These are phyloP conservation scores for Ophiocordyceps camponoti-floridani DNA, from an alignment of 2,329 filamentous ascomycete species.

Conservation along the genomic window DNA sequence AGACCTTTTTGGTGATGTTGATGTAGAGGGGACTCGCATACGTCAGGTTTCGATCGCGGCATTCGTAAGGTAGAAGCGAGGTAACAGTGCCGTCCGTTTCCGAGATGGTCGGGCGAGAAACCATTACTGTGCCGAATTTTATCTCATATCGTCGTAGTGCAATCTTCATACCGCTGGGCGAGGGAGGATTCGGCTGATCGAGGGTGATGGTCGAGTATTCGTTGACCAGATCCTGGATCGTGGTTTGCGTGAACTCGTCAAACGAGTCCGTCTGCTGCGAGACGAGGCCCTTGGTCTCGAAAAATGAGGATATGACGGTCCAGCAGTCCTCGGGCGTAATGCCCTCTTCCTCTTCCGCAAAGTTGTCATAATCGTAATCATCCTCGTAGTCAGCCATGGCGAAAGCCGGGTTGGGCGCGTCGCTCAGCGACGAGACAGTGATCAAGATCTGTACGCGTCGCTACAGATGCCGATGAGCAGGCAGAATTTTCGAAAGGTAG, in stretches of 20 bases:
- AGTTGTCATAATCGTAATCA: conserved; percentile 48
- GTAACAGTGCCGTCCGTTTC: conserved; percentile 83
- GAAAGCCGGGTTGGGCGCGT: not conserved
- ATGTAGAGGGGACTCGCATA: conserved; percentile 87
- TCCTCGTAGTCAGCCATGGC: conserved; percentile 39
- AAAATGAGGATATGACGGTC: conserved; percentile 94
- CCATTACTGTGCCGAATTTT: conserved; percentile 77
- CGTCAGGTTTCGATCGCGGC: conserved; percentile 84
- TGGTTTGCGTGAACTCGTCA: conserved; percentile 88
- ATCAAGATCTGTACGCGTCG: too few species aligned
- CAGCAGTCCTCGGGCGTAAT: conserved; percentile 98
- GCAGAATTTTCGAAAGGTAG: too few species aligned
- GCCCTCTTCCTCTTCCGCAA: conserved; percentile 45
- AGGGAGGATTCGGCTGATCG: conserved; percentile 73
- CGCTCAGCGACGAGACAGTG: too few species aligned
- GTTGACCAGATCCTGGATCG: conserved; percentile 84
- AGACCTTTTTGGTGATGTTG: conserved; percentile 70
- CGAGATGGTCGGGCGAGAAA: conserved; percentile 78
- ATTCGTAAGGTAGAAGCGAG: conserved; percentile 82
- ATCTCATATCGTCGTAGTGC: conserved; percentile 86
- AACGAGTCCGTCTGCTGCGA: conserved; percentile 98
- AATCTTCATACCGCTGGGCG: conserved; percentile 59
- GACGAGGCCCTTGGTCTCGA: conserved; percentile 86
- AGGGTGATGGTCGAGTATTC: conserved; percentile 86
- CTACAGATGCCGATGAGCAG: too few species aligned